Conservation (phyloP, 73 alveolate species). For the Paramecium sonneborni region DNA sequence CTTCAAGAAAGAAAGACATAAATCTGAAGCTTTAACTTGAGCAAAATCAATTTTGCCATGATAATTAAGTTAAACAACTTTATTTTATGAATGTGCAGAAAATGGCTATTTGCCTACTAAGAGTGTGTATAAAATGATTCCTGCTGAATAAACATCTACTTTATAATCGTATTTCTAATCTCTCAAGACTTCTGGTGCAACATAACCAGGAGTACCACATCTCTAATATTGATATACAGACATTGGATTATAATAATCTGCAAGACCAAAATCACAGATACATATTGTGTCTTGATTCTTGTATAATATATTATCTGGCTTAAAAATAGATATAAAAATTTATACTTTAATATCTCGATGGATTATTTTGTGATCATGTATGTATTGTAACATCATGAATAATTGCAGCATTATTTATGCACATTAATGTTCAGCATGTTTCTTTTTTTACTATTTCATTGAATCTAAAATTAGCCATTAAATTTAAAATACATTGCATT, state of each 20-base stretch:
- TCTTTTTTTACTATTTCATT: constrained; percentile 56
- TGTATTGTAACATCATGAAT: neutral
- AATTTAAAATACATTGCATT: constrained; percentile 71
- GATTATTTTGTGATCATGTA: constrained; percentile 46
- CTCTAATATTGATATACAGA: constrained; percentile 48
- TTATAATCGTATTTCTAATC: constrained; percentile 55
- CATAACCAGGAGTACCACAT: constrained; percentile 68
- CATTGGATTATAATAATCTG: constrained; percentile 35
- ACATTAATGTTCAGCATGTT: constrained; percentile 60
- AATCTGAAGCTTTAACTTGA: neutral
- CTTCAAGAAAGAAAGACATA: neutral
- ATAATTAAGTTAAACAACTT: neutral
- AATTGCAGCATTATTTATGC: constrained; percentile 54
- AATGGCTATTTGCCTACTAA: constrained; percentile 48
- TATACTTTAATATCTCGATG: constrained; percentile 57
- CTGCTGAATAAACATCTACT: constrained; percentile 59
- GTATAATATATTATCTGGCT: constrained; percentile 61
- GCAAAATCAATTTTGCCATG: neutral
- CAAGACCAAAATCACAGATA: constrained; percentile 54
- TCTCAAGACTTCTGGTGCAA: constrained; percentile 64
- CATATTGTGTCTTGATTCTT: constrained; percentile 4
- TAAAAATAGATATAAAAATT: neutral
- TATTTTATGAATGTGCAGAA: constrained; percentile 15
- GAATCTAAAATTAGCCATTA: constrained; percentile 64
- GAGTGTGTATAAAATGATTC: constrained; percentile 26